Evolutionary conservation across 2,329 filamentous ascomycete species (phyloP).

Genomic region (Alternaria conjuncta): DNA sequence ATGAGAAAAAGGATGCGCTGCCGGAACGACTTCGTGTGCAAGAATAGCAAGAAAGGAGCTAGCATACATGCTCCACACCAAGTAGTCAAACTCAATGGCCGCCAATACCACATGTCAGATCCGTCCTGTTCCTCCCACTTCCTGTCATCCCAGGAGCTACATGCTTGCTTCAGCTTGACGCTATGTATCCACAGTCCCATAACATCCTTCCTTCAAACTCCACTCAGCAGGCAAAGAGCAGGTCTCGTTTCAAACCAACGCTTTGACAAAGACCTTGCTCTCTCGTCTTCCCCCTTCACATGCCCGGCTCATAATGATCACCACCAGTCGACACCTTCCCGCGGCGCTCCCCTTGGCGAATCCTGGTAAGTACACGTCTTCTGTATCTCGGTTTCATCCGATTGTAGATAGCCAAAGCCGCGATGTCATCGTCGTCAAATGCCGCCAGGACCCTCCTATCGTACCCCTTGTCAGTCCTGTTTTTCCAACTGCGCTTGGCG

Average conservation of each 20-base stretch:
- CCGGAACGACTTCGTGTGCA: background rate
- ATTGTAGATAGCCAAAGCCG: background rate
- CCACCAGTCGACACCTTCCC: background rate
- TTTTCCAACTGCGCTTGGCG: background rate
- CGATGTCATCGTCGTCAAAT: background rate
- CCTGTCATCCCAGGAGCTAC: background rate
- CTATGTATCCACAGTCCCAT: background rate
- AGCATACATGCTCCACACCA: background rate
- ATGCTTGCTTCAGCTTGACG: background rate
- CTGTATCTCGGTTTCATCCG: background rate
- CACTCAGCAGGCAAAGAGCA: background rate
- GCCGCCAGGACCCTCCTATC: background rate
- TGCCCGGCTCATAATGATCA: background rate
- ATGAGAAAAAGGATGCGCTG: background rate
- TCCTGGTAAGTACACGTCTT: background rate
- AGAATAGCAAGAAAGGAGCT: rapidly evolving
- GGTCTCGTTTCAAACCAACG: background rate
- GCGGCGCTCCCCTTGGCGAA: background rate
- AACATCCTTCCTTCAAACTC: background rate
- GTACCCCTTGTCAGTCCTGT: too few species aligned
- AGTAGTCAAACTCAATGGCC: background rate
- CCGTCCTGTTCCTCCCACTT: background rate
- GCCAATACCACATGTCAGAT: background rate
- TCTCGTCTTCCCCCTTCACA: background rate
- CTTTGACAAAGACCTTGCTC: background rate